Conservation (phyloP, 768 basidiomycete species). For the Podaxis mareebaensis region DNA sequence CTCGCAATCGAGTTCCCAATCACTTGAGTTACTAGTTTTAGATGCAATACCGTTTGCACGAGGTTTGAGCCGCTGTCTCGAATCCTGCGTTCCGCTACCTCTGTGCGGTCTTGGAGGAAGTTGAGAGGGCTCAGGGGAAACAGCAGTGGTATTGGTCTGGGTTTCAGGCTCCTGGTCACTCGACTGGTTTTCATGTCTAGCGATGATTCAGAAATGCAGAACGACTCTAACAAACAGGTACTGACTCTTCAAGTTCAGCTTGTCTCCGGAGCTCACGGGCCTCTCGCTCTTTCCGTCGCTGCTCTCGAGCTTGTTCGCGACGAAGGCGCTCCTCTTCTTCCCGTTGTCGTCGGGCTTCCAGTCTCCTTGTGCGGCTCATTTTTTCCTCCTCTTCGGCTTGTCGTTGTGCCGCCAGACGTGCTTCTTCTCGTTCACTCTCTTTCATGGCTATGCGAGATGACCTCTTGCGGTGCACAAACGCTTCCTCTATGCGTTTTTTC, state of each 20-base stretch:
- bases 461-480: slow-evolving; percentile 82
- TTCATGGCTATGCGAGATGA: slow-evolving; percentile 85
- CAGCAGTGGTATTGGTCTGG: neutral
- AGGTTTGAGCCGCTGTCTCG: neutral
- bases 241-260: slow-evolving; percentile 24
- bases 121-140: neutral
- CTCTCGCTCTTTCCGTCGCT: slow-evolving; percentile 50
- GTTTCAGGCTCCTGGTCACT: slow-evolving; percentile 1
- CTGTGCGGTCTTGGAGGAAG: neutral
- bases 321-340: slow-evolving; percentile 55
- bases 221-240: neutral
- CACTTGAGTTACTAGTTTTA: slow-evolving; percentile 54
- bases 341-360: slow-evolving; percentile 55
- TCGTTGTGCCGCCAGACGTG: slow-evolving; percentile 55
- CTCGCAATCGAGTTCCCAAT: slow-evolving; percentile 90
- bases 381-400: slow-evolving; percentile 71
- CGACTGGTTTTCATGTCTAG: slow-evolving; percentile 10
- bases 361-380: slow-evolving; percentile 58
- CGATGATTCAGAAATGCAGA: neutral
- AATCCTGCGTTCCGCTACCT: neutral
- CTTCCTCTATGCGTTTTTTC: slow-evolving; percentile 67
- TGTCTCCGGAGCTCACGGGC: slow-evolving; percentile 35
- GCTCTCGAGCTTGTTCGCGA: slow-evolving; percentile 63
- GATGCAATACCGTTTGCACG: slow-evolving; percentile 24
- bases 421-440: slow-evolving; percentile 79